These are phyloP conservation scores for Arachis hypogaea DNA, from an alignment of 306 rosid genomes.

Conservation along the genomic window DNA sequence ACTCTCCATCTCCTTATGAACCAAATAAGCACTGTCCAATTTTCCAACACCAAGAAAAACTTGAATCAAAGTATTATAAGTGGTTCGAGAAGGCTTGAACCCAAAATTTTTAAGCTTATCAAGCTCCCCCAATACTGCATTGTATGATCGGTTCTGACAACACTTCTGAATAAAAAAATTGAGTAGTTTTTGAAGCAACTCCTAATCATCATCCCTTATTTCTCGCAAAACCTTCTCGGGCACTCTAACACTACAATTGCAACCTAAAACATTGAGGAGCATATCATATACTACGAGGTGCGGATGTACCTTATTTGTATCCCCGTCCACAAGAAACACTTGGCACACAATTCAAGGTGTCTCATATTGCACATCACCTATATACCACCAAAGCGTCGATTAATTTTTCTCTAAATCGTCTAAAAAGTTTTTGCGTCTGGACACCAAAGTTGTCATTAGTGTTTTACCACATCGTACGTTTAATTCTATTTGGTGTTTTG, in stretches of 20 bases:
- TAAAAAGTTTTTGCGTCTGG: conserved; percentile 51
- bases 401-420: conserved; percentile 63
- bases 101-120: conserved; percentile 90
- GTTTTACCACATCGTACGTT: not conserved
- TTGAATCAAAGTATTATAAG: conserved; percentile 74
- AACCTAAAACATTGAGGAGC: conserved; percentile 54
- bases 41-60: conserved; percentile 70
- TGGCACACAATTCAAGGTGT: conserved; percentile 55
- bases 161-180: conserved; percentile 69
- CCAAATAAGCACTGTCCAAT: conserved; percentile 69
- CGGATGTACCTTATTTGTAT: conserved; percentile 74
- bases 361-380: conserved; percentile 55
- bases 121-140: conserved; percentile 75
- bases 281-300: conserved; percentile 52
- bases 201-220: conserved; percentile 58
- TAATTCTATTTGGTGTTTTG: too few relatives aligned
- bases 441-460: conserved; percentile 47
- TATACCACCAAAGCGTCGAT: conserved; percentile 50
- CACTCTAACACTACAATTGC: conserved; percentile 46
- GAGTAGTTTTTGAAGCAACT: conserved; percentile 66
- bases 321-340: conserved; percentile 78
- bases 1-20: conserved; percentile 73
- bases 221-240: conserved; percentile 50
- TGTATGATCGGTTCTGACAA: conserved; percentile 77
- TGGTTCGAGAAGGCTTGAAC: conserved; percentile 59